These are phyloP conservation scores for Brachypodium distachyon DNA, from an alignment of 202 grass and related monocot genomes.

Conservation along the genomic window DNA sequence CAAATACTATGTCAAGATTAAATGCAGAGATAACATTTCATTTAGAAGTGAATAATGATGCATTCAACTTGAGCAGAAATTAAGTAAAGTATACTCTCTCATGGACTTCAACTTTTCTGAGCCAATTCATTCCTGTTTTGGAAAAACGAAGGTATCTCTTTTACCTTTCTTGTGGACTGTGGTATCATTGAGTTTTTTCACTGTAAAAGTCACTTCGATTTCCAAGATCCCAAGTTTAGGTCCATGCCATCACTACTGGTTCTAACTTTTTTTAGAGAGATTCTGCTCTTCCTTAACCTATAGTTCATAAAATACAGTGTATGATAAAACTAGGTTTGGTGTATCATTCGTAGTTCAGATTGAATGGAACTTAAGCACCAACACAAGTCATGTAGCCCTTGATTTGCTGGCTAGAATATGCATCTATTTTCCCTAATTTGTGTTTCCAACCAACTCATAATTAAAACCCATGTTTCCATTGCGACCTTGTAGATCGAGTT, in stretches of 20 bases:
- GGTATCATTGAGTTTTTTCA: not conserved
- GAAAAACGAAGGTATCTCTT: constrained; percentile 59
- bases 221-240: not conserved
- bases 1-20: not conserved
- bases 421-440: not conserved
- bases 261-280: not conserved
- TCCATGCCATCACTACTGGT: not conserved
- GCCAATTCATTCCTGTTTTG: constrained; percentile 58
- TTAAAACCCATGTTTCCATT: not conserved
- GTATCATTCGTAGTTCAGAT: not conserved
- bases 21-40: not conserved
- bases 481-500: constrained; percentile 49
- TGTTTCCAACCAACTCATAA: not conserved
- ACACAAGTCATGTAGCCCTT: not conserved
- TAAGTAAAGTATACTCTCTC: constrained; percentile 54
- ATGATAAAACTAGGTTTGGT: not conserved
- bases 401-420: not conserved
- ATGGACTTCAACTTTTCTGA: constrained; percentile 74
- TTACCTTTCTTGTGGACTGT: not conserved
- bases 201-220: not conserved
- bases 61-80: constrained; percentile 36
- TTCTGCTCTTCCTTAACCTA: not conserved
- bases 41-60: not conserved
- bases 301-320: not conserved
- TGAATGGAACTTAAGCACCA: not conserved